Evolutionary conservation across 352 stramenopile genomes (phyloP).

Genomic region (Poterioochromonas sp.): DNA sequence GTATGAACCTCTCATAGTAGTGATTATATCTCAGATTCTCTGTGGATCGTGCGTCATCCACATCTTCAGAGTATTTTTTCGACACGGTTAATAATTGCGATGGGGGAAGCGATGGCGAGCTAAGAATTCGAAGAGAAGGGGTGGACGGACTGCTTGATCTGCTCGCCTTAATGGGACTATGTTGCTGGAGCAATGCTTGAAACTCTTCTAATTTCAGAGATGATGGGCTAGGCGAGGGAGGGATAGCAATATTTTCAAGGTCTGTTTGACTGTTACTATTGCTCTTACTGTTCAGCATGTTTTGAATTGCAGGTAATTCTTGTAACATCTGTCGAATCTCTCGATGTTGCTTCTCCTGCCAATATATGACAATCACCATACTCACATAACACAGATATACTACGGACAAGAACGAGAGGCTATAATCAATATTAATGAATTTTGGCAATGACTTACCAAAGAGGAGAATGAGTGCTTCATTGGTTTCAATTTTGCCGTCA

Average conservation of each 20-base stretch:
- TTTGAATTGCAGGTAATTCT: not conserved
- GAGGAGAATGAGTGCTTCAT: not conserved
- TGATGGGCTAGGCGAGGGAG: too few species aligned
- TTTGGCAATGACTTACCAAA: not conserved
- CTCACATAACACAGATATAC: constrained; percentile 10
- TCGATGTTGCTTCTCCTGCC: not conserved
- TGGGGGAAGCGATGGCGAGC: not conserved
- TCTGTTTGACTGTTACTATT: not conserved
- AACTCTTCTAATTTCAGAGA: too few species aligned
- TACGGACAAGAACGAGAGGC: not conserved
- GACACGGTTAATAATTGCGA: not conserved
- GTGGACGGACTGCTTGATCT: too few species aligned
- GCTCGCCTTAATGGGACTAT: too few species aligned
- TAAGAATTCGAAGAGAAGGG: not conserved
- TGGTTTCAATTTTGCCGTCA: not conserved
- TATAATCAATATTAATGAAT: not conserved
- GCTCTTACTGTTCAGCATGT: not conserved
- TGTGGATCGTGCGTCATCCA: not conserved
- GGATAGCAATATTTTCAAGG: not conserved
- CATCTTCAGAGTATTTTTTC: not conserved
- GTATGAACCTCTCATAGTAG: not conserved
- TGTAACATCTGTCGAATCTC: not conserved
- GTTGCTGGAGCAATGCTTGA: not conserved
- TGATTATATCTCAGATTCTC: too few species aligned
- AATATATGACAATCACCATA: not conserved